These are phyloP conservation scores for Protomyces arabidopsidicola DNA, from an alignment of 1,139 yeast genomes.

Conservation along the genomic window DNA sequence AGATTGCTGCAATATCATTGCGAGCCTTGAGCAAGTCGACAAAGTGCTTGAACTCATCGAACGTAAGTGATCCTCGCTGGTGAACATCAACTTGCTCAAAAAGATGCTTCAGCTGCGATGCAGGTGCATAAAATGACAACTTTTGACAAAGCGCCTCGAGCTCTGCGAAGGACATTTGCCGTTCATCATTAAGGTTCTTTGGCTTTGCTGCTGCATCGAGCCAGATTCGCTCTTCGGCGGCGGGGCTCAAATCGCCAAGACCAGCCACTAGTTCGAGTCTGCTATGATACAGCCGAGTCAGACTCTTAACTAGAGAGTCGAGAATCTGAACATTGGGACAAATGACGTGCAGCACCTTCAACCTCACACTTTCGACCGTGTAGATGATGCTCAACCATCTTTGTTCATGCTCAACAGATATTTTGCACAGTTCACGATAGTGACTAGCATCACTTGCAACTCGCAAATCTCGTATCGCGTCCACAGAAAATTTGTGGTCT, in stretches of 20 bases:
- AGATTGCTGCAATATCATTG: slow-evolving; percentile 48
- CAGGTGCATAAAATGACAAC: slow-evolving; percentile 62
- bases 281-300: slow-evolving; percentile 45
- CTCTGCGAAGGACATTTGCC: slow-evolving; percentile 59
- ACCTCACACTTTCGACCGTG: slow-evolving; percentile 45
- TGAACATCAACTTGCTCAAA: slow-evolving; percentile 52
- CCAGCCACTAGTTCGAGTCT: slow-evolving; percentile 19
- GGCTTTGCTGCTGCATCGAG: neutral
- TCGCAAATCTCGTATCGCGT: slow-evolving; percentile 64
- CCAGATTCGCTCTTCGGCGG: neutral
- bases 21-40: slow-evolving; percentile 54
- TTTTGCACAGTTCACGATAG: slow-evolving; percentile 76
- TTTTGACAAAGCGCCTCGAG: slow-evolving; percentile 60
- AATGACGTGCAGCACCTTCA: slow-evolving; percentile 68
- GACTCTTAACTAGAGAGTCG: slow-evolving; percentile 49
- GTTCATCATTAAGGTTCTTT: slow-evolving; percentile 38
- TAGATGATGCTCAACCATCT: slow-evolving; percentile 82
- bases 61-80: slow-evolving; percentile 50
- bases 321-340: slow-evolving; percentile 63
- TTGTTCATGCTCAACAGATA: slow-evolving; percentile 59
- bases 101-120: slow-evolving; percentile 41
- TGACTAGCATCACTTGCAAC: slow-evolving; percentile 68
- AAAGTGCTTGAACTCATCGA: slow-evolving; percentile 67
- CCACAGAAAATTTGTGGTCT: slow-evolving; percentile 43
- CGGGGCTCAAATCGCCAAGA: neutral